Conservation (phyloP, 1,139 yeast species). For the Zygosaccharomyces sapae region DNA sequence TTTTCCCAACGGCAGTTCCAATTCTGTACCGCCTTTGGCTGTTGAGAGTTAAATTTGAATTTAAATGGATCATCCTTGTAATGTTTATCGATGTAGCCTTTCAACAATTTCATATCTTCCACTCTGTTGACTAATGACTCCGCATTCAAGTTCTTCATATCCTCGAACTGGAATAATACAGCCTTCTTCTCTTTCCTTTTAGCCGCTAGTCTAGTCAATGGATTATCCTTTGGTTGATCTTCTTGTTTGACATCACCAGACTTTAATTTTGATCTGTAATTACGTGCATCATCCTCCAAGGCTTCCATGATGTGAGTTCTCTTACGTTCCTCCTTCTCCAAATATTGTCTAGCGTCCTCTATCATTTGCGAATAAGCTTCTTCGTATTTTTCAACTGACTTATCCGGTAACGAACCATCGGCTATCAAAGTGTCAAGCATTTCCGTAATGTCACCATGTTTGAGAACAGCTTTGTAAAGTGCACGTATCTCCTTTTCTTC, state of each 20-base stretch:
- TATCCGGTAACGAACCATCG: constrained; percentile 78
- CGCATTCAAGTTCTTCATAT: constrained; percentile 87
- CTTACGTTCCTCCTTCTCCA: constrained; percentile 63
- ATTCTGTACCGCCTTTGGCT: constrained; percentile 77
- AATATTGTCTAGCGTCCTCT: constrained; percentile 56
- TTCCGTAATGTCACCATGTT: constrained; percentile 75
- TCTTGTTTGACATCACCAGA: constrained; percentile 40
- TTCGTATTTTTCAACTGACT: constrained; percentile 75
- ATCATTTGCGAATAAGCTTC: constrained; percentile 71
- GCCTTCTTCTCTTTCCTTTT: constrained; percentile 82
- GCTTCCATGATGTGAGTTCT: constrained; percentile 53
- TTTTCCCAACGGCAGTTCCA: constrained; percentile 89
- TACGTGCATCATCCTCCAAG: constrained; percentile 59
- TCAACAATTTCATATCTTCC: constrained; percentile 66
- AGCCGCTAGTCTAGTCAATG: constrained; percentile 47
- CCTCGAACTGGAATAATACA: constrained; percentile 80
- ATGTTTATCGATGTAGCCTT: constrained; percentile 36
- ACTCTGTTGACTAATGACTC: constrained; percentile 82
- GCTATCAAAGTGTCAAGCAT: constrained; percentile 84
- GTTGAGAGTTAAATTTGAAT: constrained; percentile 51
- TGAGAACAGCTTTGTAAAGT: constrained; percentile 74
- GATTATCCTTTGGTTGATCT: constrained; percentile 33
- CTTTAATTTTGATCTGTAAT: constrained; percentile 46
- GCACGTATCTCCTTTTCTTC: constrained; percentile 87
- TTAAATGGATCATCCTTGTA: constrained; percentile 48